phyloP scores from a whole-genome alignment of 2,329 filamentous ascomycete species.

The Phialophora macrospora region DNA sequence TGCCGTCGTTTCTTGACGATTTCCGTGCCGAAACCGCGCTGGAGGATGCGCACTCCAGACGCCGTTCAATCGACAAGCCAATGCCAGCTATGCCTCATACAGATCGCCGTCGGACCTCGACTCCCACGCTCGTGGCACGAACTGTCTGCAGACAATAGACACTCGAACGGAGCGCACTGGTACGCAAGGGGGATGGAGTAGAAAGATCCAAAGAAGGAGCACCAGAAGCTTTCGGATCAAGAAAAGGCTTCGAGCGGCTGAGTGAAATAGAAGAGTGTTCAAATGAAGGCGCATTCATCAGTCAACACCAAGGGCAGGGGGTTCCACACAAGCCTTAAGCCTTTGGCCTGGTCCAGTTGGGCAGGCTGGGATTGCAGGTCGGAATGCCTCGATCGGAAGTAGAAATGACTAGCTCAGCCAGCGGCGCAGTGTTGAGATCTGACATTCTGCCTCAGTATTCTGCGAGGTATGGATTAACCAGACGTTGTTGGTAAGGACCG shows the following conservation, averaged over 20 bases:
- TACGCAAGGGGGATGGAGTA: not conserved
- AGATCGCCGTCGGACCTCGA: not conserved
- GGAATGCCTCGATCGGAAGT: slow-evolving; percentile 34
- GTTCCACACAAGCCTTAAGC: slow-evolving; percentile 32
- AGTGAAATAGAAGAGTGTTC: slow-evolving; percentile 23
- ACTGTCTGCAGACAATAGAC: not conserved
- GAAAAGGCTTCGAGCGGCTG: slow-evolving; percentile 15
- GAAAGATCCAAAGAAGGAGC: slow-evolving; percentile 6
- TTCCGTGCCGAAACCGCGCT: not conserved
- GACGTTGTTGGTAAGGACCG: slow-evolving; percentile 35
- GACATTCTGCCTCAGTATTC: slow-evolving; percentile 35
- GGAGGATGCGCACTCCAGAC: not conserved
- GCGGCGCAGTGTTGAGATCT: slow-evolving; percentile 31
- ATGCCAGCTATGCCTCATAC: slow-evolving; percentile 4
- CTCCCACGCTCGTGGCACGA: not conserved
- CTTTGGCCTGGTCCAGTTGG: slow-evolving; percentile 26
- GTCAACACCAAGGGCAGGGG: slow-evolving; percentile 27
- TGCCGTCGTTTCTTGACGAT: not conserved
- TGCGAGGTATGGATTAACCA: slow-evolving; percentile 35
- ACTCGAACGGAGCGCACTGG: not conserved
- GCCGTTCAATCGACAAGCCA: not conserved
- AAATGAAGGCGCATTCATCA: slow-evolving; percentile 24
- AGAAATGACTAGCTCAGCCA: slow-evolving; percentile 36
- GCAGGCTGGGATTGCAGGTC: slow-evolving; percentile 29
- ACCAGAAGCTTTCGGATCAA: slow-evolving; percentile 13